Evolutionary conservation across 2,329 filamentous ascomycete species (phyloP).

Genomic region (Phialophora tarda): DNA sequence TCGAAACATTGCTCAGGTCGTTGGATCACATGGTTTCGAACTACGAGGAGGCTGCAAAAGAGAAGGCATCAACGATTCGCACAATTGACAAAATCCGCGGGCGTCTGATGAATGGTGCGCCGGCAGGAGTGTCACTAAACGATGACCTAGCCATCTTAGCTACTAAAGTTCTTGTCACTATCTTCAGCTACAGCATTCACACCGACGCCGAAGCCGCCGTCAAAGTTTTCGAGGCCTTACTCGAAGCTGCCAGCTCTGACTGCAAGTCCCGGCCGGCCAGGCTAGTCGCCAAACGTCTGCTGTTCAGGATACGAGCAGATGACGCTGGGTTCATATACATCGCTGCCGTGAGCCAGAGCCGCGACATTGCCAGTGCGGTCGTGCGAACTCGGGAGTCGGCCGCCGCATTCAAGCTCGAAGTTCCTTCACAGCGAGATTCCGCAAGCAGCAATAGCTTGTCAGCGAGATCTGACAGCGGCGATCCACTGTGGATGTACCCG

Average conservation of each 20-base stretch:
- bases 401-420: constrained; percentile 40
- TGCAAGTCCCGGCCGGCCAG: constrained; percentile 70
- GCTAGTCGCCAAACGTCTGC: constrained; percentile 73
- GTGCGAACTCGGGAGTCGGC: constrained; percentile 66
- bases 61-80: constrained; percentile 18
- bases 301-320: constrained; percentile 84
- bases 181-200: constrained; percentile 34
- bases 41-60: constrained; percentile 27
- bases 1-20: constrained; percentile 27
- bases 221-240: constrained; percentile 28
- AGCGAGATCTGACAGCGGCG: constrained; percentile 28
- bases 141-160: constrained; percentile 29
- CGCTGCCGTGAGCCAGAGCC: constrained; percentile 71
- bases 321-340: constrained; percentile 78
- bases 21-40: constrained; percentile 29
- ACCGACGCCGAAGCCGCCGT: constrained; percentile 18
- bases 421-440: constrained; percentile 31
- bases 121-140: constrained; percentile 17
- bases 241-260: constrained; percentile 26
- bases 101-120: constrained; percentile 16
- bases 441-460: constrained; percentile 34
- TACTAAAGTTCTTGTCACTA: constrained; percentile 30
- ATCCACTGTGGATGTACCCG: constrained; percentile 63
- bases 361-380: constrained; percentile 72
- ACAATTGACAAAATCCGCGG: constrained; percentile 25